These are phyloP conservation scores for Auricularia cornea DNA, from an alignment of 768 basidiomycete genomes.

Conservation along the genomic window DNA sequence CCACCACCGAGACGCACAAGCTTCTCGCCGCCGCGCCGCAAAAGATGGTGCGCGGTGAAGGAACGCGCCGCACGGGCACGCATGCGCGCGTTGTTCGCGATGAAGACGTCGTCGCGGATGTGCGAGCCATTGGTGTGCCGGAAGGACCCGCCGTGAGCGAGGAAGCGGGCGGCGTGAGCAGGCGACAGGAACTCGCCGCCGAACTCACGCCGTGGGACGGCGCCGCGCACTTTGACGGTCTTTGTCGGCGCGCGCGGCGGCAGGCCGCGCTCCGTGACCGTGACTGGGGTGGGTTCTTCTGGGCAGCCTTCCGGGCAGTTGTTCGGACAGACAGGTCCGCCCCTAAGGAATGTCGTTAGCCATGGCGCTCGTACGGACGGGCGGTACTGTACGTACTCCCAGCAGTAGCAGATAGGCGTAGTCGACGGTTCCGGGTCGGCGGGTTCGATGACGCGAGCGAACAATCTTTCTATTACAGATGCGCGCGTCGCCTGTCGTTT, in stretches of 20 bases:
- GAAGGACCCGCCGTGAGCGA: not conserved
- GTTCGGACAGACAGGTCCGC: not conserved
- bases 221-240: not conserved
- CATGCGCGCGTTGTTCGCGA: not conserved
- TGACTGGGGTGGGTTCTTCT: not conserved
- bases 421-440: not conserved
- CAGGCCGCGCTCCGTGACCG: too few relatives aligned
- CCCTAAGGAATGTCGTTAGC: not conserved
- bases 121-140: not conserved
- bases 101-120: not conserved
- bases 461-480: not conserved
- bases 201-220: not conserved
- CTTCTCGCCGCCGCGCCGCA: not conserved
- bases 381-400: not conserved
- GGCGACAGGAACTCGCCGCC: not conserved
- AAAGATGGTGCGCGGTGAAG: not conserved
- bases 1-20: not conserved
- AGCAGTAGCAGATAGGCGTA: not conserved
- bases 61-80: not conserved
- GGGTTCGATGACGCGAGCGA: not conserved
- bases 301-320: not conserved
- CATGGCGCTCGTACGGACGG: too few relatives aligned
- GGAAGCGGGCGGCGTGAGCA: not conserved
- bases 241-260: too few relatives aligned
- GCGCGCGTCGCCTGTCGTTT: not conserved